These are phyloP conservation scores for Boletus rufocinnamomeus DNA, from an alignment of 768 basidiomycete genomes.

Conservation along the genomic window DNA sequence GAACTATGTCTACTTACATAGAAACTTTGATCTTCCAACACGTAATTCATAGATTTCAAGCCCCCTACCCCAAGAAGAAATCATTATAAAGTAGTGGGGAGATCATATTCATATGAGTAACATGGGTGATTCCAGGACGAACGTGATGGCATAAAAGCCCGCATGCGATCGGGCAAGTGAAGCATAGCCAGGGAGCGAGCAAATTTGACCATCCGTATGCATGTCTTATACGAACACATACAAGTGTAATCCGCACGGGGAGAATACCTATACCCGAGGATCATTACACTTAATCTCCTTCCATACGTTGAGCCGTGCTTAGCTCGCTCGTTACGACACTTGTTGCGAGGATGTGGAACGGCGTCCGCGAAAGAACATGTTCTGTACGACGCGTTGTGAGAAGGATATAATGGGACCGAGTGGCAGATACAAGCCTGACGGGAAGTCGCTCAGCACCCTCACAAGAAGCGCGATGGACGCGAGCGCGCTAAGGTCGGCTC, in stretches of 20 bases:
- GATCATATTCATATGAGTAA: neutral
- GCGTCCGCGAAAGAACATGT: slow-evolving; percentile 47
- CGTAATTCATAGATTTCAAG: neutral
- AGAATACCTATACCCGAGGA: slow-evolving; percentile 18
- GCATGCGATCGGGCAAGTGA: neutral
- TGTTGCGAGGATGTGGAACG: slow-evolving; percentile 66
- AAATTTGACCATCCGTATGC: slow-evolving; percentile 12
- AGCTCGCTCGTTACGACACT: slow-evolving; percentile 73
- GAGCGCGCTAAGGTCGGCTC: slow-evolving; percentile 53
- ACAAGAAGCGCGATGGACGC: slow-evolving; percentile 77
- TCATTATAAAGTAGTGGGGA: neutral
- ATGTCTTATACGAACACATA: slow-evolving; percentile 19
- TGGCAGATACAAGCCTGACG: slow-evolving; percentile 42
- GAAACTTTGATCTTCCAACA: neutral
- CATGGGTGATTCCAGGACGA: neutral
- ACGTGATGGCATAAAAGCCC: neutral
- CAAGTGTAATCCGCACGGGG: slow-evolving; percentile 7
- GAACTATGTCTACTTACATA: neutral
- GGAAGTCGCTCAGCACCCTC: slow-evolving; percentile 60
- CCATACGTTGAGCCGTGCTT: slow-evolving; percentile 69
- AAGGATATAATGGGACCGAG: slow-evolving; percentile 5
- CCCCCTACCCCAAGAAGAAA: neutral
- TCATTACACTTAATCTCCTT: slow-evolving; percentile 39
- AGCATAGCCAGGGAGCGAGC: neutral
- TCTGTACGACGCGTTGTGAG: slow-evolving; percentile 22